Conservation (phyloP, 805 yeast genomes). For the Yamadazyma akitaensis region DNA sequence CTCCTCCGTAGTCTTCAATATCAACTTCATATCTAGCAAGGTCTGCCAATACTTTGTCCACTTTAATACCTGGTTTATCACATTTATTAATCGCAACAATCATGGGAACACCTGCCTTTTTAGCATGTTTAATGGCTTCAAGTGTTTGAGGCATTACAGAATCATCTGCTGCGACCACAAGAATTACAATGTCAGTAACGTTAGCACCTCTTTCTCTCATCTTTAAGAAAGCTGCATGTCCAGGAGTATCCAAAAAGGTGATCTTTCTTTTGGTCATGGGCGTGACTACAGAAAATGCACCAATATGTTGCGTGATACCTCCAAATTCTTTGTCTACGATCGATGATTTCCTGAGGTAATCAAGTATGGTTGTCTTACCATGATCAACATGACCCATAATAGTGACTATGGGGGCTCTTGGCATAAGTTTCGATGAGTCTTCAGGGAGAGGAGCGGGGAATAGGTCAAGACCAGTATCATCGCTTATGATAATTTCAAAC, state of each 20-base stretch:
- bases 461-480: slow-evolving; percentile 59
- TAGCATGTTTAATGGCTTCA: slow-evolving; percentile 93
- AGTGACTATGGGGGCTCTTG: slow-evolving; percentile 91
- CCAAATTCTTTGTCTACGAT: slow-evolving; percentile 86
- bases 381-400: slow-evolving; percentile 99
- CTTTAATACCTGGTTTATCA: slow-evolving; percentile 73
- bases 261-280: slow-evolving; percentile 71
- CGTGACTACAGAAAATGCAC: slow-evolving; percentile 88
- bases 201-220: slow-evolving; percentile 97
- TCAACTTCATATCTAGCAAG: slow-evolving; percentile 74
- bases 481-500: slow-evolving; percentile 54
- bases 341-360: slow-evolving; percentile 77
- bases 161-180: slow-evolving; percentile 97
- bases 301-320: slow-evolving; percentile 97
- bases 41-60: slow-evolving; percentile 75
- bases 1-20: slow-evolving; percentile 94
- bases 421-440: slow-evolving; percentile 36
- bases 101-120: slow-evolving; percentile 73
- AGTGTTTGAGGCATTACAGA: slow-evolving; percentile 96
- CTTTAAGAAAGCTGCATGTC: slow-evolving; percentile 93
- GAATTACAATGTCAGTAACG: slow-evolving; percentile 84
- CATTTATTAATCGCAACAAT: slow-evolving; percentile 93
- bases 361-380: slow-evolving; percentile 93
- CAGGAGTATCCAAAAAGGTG: slow-evolving; percentile 95
- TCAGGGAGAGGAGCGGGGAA: slow-evolving; percentile 45